Percentiles rank a stretch among this genome's conserved stretches.
Evolutionary conservation across 192 early-diverging fungal genomes (phyloP).

Genomic region (Backusella sp.): DNA sequence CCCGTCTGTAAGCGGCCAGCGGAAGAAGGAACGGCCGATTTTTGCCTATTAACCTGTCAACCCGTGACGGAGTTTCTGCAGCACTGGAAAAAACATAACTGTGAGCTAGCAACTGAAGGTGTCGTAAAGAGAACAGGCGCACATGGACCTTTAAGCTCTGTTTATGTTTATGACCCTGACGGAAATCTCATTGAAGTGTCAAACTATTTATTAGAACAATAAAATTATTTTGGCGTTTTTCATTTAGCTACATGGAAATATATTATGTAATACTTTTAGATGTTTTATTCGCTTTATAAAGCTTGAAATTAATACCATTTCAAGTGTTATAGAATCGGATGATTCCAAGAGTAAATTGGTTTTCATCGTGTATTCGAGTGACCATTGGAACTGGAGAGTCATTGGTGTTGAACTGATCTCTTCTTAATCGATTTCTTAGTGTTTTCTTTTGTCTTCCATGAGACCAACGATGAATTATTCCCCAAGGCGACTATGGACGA

Average conservation of each 20-base stretch:
- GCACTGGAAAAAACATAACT: neutral
- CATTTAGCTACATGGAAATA: too few relatives aligned
- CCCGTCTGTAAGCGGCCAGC: neutral
- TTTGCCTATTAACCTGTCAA: neutral
- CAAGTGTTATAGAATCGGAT: too few relatives aligned
- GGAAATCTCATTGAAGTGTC: neutral
- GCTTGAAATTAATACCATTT: neutral
- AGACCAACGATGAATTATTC: slow-evolving; percentile 12
- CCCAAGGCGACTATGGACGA: slow-evolving; percentile 7
- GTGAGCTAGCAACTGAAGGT: neutral
- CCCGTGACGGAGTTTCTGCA: neutral
- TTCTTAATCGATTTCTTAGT: neutral
- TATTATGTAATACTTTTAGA: too few relatives aligned
- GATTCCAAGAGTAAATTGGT: neutral
- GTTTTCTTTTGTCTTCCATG: slow-evolving; percentile 7
- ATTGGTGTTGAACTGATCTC: neutral
- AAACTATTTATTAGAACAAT: neutral
- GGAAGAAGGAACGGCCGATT: neutral
- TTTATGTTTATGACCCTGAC: neutral
- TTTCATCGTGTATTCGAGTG: neutral
- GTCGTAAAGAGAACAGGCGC: neutral
- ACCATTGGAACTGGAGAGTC: slow-evolving; percentile 13
- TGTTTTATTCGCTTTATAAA: too few relatives aligned
- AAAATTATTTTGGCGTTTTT: too few relatives aligned
- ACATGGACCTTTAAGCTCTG: neutral